Percentiles rank a stretch among this genome's conserved stretches.
These are phyloP conservation scores for Kernera saxatilis DNA, from an alignment of 345 rosid genomes.

Conservation along the genomic window DNA sequence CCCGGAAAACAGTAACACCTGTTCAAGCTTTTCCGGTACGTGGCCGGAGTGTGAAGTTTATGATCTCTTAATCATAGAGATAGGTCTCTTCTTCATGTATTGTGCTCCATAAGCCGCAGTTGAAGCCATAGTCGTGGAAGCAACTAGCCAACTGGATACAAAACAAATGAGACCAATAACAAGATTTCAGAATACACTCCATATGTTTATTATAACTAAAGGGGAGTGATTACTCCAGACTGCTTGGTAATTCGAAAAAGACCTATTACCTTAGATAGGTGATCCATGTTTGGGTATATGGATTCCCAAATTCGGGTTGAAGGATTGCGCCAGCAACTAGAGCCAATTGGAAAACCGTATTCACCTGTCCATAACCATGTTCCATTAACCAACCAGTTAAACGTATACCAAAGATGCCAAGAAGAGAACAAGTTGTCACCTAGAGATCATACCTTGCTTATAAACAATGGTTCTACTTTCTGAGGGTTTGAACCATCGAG, in stretches of 20 bases:
- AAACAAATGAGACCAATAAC: not conserved
- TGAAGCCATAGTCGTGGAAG: conserved; percentile 70
- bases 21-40: not conserved
- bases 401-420: not conserved
- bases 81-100: conserved; percentile 47
- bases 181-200: not conserved
- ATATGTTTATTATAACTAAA: not conserved
- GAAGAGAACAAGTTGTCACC: not conserved
- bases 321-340: conserved; percentile 89
- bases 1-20: not conserved
- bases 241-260: not conserved
- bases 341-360: conserved; percentile 84
- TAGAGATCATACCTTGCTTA: conserved; percentile 65
- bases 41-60: not conserved
- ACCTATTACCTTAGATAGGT: conserved; percentile 64
- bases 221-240: not conserved
- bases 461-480: conserved; percentile 84
- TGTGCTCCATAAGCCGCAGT: conserved; percentile 74
- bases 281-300: conserved; percentile 58
- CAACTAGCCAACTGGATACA: conserved; percentile 74
- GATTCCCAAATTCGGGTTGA: conserved; percentile 77
- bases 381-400: not conserved
- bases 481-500: conserved; percentile 62
- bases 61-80: conserved; percentile 33
- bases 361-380: conserved; percentile 48